These are phyloP conservation scores for Venturia carpophila DNA, from an alignment of 2,329 filamentous ascomycete genomes.

Conservation along the genomic window DNA sequence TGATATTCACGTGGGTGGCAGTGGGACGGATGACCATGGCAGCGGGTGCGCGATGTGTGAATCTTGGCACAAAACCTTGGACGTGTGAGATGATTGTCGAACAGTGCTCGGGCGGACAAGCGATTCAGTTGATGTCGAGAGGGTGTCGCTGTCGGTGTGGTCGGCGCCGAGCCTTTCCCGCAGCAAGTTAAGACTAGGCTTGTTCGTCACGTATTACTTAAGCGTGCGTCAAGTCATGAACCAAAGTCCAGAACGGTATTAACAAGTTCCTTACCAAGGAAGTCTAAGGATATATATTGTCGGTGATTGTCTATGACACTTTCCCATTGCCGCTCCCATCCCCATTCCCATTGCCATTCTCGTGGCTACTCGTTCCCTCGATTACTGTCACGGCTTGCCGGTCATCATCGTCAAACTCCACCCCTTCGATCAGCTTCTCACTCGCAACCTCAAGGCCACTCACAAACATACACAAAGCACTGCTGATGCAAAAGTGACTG, in stretches of 20 bases:
- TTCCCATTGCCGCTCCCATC: background rate
- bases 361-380: background rate
- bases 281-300: background rate
- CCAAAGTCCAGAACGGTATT: too few relatives aligned
- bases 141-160: background rate
- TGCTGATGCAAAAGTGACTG: conserved; percentile 90
- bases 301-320: background rate
- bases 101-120: background rate
- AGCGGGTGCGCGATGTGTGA: background rate
- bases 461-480: conserved; percentile 82
- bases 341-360: background rate
- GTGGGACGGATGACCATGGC: conserved; percentile 8
- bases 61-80: conserved; percentile 20
- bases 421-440: conserved; percentile 70
- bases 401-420: conserved; percentile 50
- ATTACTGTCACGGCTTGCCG: background rate
- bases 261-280: background rate
- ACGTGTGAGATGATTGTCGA: background rate
- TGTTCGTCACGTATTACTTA: too few relatives aligned
- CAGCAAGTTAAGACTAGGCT: too few relatives aligned
- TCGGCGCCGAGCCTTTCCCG: too few relatives aligned
- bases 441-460: conserved; percentile 79
- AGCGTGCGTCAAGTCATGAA: too few relatives aligned
- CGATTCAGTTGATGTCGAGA: background rate
- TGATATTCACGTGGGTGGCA: conserved; percentile 26